Percentiles rank a stretch among this genome's conserved stretches.
Conservation (phyloP, 305 asterid species). For the Caryopteris hybrid region DNA sequence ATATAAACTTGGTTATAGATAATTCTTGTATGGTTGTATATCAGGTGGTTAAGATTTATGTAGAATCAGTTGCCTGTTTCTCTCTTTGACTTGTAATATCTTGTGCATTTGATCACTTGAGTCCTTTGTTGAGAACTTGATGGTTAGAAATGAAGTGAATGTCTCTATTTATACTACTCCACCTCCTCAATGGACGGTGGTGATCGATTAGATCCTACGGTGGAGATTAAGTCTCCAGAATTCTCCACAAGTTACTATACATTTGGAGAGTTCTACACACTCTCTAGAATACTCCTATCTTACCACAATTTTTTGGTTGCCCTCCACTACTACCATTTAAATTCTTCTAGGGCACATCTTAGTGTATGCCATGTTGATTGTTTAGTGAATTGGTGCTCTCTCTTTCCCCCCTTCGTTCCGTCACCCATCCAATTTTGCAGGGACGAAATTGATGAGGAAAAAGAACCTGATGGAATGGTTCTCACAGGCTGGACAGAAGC, state of each 20-base stretch:
- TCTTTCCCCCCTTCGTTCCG: background rate
- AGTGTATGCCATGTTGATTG: background rate
- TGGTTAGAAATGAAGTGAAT: no score
- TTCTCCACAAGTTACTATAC: no score
- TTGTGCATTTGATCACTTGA: background rate
- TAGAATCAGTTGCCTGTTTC: background rate
- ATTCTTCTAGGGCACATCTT: background rate
- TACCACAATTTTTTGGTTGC: background rate
- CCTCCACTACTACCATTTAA: background rate
- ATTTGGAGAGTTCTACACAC: no score
- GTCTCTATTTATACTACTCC: no score
- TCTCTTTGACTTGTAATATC: background rate
- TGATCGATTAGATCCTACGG: no score
- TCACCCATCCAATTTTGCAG: conserved; percentile 33
- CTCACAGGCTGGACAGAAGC: conserved; percentile 85
- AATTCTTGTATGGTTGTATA: background rate
- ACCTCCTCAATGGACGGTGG: no score
- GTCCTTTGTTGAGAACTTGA: no score
- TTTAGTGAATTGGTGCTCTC: background rate
- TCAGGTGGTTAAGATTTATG: background rate
- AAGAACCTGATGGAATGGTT: conserved; percentile 92
- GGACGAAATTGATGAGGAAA: conserved; percentile 90
- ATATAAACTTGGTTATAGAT: background rate
- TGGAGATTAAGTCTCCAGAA: no score
- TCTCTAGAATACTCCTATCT: no score